phyloP scores from a whole-genome alignment of 257 asterid genomes.

The Rauvolfia tetraphylla region DNA sequence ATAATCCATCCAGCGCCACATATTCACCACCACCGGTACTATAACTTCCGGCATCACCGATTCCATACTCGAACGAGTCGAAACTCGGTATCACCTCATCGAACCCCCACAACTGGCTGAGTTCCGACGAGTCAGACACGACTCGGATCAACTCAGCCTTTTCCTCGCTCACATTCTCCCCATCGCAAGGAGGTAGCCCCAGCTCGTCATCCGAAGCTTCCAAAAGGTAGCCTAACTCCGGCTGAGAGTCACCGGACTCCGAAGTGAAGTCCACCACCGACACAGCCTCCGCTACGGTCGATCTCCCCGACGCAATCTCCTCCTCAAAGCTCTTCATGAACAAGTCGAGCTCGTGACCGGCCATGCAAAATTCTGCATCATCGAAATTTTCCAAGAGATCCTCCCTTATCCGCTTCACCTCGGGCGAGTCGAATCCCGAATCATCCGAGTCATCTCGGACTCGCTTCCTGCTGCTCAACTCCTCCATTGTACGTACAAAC shows the following conservation, averaged over 20 bases:
- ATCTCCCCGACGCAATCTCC: constrained; percentile 44
- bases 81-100: constrained; percentile 35
- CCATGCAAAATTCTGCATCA: constrained; percentile 44
- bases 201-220: constrained; percentile 84
- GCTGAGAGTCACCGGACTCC: constrained; percentile 51
- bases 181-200: constrained; percentile 60
- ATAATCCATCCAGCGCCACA: constrained; percentile 60
- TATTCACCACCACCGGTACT: constrained; percentile 39
- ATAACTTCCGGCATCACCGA: constrained; percentile 23
- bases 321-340: constrained; percentile 85
- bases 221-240: constrained; percentile 57
- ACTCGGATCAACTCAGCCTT: constrained; percentile 38
- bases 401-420: constrained; percentile 65
- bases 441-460: constrained; percentile 40
- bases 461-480: constrained; percentile 40
- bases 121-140: constrained; percentile 39
- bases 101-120: constrained; percentile 42
- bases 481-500: constrained; percentile 35
- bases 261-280: constrained; percentile 34
- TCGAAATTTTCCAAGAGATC: constrained; percentile 50
- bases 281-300: constrained; percentile 15
- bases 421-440: constrained; percentile 46
- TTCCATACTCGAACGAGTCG: constrained; percentile 54
- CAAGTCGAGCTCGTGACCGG: constrained; percentile 56
- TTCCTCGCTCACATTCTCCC: constrained; percentile 10